Evolutionary conservation across 1,284 basidiomycete species (phyloP).

Genomic region (Sphaerobolus stellatus): DNA sequence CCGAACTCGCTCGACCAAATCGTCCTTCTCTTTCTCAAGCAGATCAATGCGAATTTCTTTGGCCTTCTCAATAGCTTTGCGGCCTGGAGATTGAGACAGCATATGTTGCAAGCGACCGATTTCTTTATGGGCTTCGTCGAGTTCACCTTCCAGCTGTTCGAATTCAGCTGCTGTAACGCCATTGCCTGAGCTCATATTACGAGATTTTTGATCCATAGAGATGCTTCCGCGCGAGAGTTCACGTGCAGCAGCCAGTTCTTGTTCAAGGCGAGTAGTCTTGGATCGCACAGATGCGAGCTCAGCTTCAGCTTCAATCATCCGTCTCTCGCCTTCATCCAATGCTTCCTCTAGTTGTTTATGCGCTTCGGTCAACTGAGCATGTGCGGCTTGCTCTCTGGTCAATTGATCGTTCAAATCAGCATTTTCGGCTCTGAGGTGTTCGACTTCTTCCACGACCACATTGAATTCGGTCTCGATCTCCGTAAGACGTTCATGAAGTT

Average conservation of each 20-base stretch:
- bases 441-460: constrained; percentile 44
- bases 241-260: constrained; percentile 36
- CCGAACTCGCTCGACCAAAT: constrained; percentile 66
- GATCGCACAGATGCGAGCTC: constrained; percentile 50
- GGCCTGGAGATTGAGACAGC: constrained; percentile 70
- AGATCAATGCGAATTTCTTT: constrained; percentile 71
- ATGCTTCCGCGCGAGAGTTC: constrained; percentile 30
- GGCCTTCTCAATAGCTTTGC: constrained; percentile 70
- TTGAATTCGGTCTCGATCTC: constrained; percentile 52
- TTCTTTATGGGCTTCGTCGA: constrained; percentile 79
- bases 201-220: constrained; percentile 13
- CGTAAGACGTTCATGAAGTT: constrained; percentile 48
- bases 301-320: constrained; percentile 61
- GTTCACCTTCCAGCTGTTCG: constrained; percentile 67
- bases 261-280: constrained; percentile 54
- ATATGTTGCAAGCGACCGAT: constrained; percentile 71
- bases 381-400: constrained; percentile 52
- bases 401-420: constrained; percentile 49
- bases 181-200: too few relatives aligned
- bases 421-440: constrained; percentile 36
- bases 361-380: constrained; percentile 50
- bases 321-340: constrained; percentile 64
- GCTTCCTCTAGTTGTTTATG: constrained; percentile 69
- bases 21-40: constrained; percentile 73
- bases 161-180: constrained; percentile 52